Percentiles rank a stretch among this genome's conserved stretches.
Evolutionary conservation across 2,329 filamentous ascomycete genomes (phyloP).

Genomic region (Gaeumannomyces tritici): DNA sequence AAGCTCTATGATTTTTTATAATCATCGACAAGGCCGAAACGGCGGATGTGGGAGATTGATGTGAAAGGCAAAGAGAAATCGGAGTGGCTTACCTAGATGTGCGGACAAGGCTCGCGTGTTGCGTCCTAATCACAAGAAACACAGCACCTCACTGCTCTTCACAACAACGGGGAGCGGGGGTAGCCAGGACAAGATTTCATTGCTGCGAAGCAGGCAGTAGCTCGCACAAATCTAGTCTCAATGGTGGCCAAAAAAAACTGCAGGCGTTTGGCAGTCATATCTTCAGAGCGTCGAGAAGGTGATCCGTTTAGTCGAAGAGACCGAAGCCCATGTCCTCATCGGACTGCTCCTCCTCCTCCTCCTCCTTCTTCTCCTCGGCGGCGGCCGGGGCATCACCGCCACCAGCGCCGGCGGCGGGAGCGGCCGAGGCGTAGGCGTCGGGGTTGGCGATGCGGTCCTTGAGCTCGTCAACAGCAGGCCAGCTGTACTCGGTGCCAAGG

Average conservation of each 20-base stretch:
- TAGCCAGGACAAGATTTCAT: conserved; percentile 3
- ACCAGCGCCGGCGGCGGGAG: conserved; percentile 56
- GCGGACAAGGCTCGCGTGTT: not conserved
- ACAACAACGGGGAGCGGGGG: not conserved
- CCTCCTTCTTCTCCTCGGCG: conserved; percentile 46
- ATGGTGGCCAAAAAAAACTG: not conserved
- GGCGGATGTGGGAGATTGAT: not conserved
- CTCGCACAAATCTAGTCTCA: not conserved
- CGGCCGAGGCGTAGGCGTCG: conserved; percentile 83
- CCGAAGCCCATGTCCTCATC: conserved; percentile 64
- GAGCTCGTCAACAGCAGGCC: conserved; percentile 92
- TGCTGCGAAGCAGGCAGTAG: not conserved
- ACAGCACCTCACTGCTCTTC: conserved; percentile 3
- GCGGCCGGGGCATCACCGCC: conserved; percentile 39
- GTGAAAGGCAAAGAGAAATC: not conserved
- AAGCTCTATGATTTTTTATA: conserved; percentile 51
- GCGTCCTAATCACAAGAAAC: not conserved
- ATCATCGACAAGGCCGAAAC: conserved; percentile 36
- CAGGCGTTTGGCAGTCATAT: not conserved
- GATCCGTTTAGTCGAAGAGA: conserved; percentile 44
- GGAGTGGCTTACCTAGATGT: conserved; percentile 36
- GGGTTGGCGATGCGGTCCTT: conserved; percentile 99
- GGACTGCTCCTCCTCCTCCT: conserved; percentile 60
- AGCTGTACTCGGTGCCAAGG: conserved; percentile 81
- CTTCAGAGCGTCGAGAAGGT: not conserved